A percentile compares a stretch with the other conserved stretches of the same genome.
Evolutionary conservation across 805 yeast genomes (phyloP).

Genomic region (Nakazawaea molendinolei): DNA sequence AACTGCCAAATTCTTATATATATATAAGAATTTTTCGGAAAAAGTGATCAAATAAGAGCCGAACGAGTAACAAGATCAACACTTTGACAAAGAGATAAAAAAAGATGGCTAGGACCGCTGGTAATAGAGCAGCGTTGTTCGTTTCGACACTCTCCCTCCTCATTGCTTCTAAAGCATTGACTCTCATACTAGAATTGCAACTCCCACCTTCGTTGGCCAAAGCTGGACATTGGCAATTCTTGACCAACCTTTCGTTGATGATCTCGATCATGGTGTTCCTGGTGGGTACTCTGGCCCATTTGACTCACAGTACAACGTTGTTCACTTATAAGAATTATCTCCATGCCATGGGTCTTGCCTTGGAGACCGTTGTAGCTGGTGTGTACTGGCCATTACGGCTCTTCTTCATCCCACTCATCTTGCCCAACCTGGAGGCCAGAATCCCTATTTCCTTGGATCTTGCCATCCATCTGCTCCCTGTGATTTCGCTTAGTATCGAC

Average conservation of each 20-base stretch:
- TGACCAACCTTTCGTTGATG: slow-evolving; percentile 57
- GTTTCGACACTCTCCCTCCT: slow-evolving; percentile 1
- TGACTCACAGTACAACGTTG: slow-evolving; percentile 18
- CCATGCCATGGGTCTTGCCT: slow-evolving; percentile 48
- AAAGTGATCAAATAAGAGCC: background rate
- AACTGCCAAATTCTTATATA: too few species aligned
- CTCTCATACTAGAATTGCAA: slow-evolving; percentile 14
- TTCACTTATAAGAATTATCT: slow-evolving; percentile 31
- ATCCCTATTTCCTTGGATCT: slow-evolving; percentile 49
- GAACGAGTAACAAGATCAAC: background rate
- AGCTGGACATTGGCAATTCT: slow-evolving; percentile 69
- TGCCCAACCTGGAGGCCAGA: slow-evolving; percentile 24
- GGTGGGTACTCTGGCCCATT: slow-evolving; percentile 32
- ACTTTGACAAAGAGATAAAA: too few species aligned
- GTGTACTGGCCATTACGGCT: slow-evolving; percentile 68
- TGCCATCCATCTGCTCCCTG: slow-evolving; percentile 55
- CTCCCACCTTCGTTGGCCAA: slow-evolving; percentile 43
- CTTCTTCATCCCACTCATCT: slow-evolving; percentile 42
- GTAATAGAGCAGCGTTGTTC: slow-evolving; percentile 3
- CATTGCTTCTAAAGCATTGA: slow-evolving; percentile 4
- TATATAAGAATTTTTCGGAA: too few species aligned
- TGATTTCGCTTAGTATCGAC: slow-evolving; percentile 43
- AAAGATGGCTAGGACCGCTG: too few species aligned
- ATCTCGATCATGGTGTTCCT: slow-evolving; percentile 37
- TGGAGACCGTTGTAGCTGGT: slow-evolving; percentile 54